These are phyloP conservation scores for Exserohilum rostratum DNA, from an alignment of 2,329 filamentous ascomycete species.

Conservation along the genomic window DNA sequence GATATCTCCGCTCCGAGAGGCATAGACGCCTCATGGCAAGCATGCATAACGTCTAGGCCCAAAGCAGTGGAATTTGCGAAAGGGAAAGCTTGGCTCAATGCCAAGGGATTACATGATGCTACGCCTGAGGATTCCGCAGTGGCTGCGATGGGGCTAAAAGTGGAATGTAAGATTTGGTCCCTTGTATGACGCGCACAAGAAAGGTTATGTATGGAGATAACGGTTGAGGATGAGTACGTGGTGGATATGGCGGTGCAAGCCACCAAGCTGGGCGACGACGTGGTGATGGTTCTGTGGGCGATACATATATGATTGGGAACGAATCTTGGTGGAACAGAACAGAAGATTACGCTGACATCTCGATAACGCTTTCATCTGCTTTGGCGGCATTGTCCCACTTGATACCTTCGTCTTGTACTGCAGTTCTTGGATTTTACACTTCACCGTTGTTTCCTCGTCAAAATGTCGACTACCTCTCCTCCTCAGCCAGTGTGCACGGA, in stretches of 20 bases:
- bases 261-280: background rate
- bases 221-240: background rate
- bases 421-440: background rate
- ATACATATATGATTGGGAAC: background rate
- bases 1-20: no score
- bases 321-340: background rate
- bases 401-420: background rate
- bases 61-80: background rate
- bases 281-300: background rate
- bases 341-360: background rate
- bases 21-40: no score
- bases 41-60: background rate
- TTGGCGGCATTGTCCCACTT: background rate
- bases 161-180: background rate
- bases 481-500: conserved; percentile 26
- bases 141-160: background rate
- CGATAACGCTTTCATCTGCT: background rate
- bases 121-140: background rate
- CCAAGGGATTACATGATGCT: background rate
- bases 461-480: background rate
- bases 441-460: background rate
- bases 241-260: background rate
- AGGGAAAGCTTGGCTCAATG: background rate
- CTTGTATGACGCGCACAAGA: background rate
- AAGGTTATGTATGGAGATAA: no score